phyloP scores from a whole-genome alignment of 139 green algal genomes.

The Mesotaenium endlicherianum region DNA sequence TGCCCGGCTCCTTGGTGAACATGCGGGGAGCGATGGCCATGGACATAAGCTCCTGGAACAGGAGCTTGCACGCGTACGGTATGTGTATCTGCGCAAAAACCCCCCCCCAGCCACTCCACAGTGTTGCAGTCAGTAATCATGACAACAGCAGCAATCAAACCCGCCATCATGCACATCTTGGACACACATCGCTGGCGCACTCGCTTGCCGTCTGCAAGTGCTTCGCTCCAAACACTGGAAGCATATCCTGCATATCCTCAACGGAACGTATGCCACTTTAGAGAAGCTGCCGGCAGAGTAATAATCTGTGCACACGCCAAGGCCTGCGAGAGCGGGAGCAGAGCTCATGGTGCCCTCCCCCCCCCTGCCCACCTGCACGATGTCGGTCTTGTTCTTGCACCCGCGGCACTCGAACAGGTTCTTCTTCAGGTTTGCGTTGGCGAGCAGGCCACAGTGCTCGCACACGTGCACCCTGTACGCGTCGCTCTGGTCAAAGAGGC shows the following conservation, averaged over 20 bases:
- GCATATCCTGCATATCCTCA: too few relatives aligned
- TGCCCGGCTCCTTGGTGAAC: constrained; percentile 18
- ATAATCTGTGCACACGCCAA: too few relatives aligned
- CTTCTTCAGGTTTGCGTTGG: constrained; percentile 64
- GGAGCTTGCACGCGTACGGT: constrained; percentile 66
- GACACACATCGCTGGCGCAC: too few relatives aligned
- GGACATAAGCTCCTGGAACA: constrained; percentile 68
- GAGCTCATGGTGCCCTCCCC: too few relatives aligned
- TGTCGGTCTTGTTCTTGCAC: constrained; percentile 63
- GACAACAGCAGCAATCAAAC: too few relatives aligned
- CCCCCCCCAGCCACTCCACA: too few relatives aligned
- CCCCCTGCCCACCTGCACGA: constrained; percentile 44
- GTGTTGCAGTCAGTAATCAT: too few relatives aligned
- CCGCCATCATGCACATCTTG: too few relatives aligned
- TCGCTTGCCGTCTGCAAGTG: too few relatives aligned
- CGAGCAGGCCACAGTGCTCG: constrained; percentile 60
- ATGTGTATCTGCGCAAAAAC: constrained; percentile 63
- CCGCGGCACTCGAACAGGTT: constrained; percentile 58
- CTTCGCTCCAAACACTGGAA: too few relatives aligned
- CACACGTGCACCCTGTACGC: constrained; percentile 65
- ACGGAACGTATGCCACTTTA: too few relatives aligned
- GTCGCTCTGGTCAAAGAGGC: constrained; percentile 65
- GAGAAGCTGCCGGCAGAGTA: too few relatives aligned
- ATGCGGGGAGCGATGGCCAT: constrained; percentile 64
- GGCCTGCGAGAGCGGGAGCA: neutral